Evolutionary conservation across 768 basidiomycete genomes (phyloP), one percentile per base, ranked within the genome.

Genomic region (Podaxis pistillaris): DNA sequence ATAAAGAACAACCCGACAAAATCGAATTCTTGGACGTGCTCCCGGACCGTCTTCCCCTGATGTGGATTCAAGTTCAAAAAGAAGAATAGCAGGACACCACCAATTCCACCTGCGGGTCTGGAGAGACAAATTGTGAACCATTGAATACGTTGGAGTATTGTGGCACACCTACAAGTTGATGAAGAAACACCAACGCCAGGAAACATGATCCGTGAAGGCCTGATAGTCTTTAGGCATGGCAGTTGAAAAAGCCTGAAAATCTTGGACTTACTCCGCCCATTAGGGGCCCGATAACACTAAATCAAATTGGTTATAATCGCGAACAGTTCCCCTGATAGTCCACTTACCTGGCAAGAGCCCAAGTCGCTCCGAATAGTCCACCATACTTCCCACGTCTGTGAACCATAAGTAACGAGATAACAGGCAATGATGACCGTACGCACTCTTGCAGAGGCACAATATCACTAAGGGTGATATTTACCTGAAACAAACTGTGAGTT

Each of bases 151-250:
- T 44, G 1, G 17, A 26, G 36, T 36, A 1, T 3, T 40, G 0
- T 11, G 40, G 28, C n/a, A 64, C 84, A 2, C 50, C 60, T 69
- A 88, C 88, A 91, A 67, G 67, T 90, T 91, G 66, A 91, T 87
- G 70, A 85, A 90, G 73, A 91, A 91, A 70, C 88, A 90, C 92
- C 92, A 93, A 75, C 92, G 75, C 92, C 92, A 94, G 1, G 86
- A 79, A 17, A 86, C 86, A 69, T 90, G 87, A 68, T 92, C 85
- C 0, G 90, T 84, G 62, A 93, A 84, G 12, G 74, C 86, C 88
- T 89, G 64, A 49, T 60, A 60, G 44, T 60, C 64, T 41, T 7
- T 38, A 24, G 64, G 63, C 59, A 53, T 15, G 13, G 47, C 33
- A 47, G 40, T 54, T 7, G 49, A 52, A 44, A 15, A 47, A 19